These are phyloP conservation scores for Eragrostis curvula DNA, from an alignment of 176 grass and related monocot species.

Conservation along the genomic window DNA sequence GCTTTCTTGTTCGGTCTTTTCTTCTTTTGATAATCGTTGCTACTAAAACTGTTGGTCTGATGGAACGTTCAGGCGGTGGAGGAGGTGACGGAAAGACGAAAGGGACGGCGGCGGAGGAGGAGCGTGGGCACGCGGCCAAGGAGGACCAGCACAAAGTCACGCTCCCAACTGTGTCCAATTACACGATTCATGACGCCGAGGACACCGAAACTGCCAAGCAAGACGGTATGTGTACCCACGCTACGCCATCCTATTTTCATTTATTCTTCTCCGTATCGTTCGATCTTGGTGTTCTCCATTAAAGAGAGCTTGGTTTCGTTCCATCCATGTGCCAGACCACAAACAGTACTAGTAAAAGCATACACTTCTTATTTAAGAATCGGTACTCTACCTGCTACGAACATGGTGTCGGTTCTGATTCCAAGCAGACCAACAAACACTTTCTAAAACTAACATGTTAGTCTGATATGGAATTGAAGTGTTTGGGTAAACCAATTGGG, in stretches of 20 bases:
- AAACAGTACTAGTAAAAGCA: not conserved
- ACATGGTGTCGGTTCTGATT: not conserved
- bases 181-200: conserved; percentile 73
- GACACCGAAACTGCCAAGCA: conserved; percentile 40
- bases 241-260: not conserved
- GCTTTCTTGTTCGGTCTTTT: not conserved
- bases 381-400: not conserved
- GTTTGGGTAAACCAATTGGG: not conserved
- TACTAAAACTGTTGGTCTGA: not conserved
- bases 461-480: not conserved
- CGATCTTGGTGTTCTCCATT: not conserved
- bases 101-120: not conserved
- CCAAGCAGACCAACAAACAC: not conserved
- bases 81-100: conserved; percentile 9
- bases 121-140: conserved; percentile 2
- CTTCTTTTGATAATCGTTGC: not conserved
- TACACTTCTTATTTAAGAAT: not conserved
- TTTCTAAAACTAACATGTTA: not conserved
- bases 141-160: conserved; percentile 66
- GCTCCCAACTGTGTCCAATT: conserved; percentile 93
- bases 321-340: not conserved
- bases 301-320: not conserved
- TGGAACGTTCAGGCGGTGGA: conserved; percentile 33
- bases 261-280: not conserved
- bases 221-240: conserved; percentile 36